Conservation (phyloP, 2,329 filamentous ascomycete genomes). For the Trichoderma sp. region DNA sequence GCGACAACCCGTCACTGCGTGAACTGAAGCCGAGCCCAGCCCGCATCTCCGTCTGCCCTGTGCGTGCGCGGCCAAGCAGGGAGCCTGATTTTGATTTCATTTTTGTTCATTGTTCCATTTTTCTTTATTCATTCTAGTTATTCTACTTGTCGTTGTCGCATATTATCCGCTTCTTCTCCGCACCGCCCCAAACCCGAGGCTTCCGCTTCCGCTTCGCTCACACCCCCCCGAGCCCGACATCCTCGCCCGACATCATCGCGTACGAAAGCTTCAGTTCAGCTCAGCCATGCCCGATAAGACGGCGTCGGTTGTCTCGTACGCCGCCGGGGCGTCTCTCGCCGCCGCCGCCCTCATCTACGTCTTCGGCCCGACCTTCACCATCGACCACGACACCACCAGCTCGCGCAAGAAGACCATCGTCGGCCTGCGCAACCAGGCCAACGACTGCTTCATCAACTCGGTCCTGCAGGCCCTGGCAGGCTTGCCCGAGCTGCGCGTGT, state of each 20-base stretch:
- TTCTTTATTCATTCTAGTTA: background rate
- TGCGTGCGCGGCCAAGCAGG: conserved; percentile 13
- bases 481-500: conserved; percentile 81
- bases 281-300: conserved; percentile 38
- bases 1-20: conserved; percentile 6
- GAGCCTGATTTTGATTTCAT: background rate
- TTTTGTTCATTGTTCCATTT: background rate
- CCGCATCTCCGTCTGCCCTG: conserved; percentile 10
- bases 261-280: background rate
- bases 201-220: background rate
- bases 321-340: conserved; percentile 90
- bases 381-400: conserved; percentile 73
- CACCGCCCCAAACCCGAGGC: conserved; percentile 11
- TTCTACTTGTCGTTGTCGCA: background rate
- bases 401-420: conserved; percentile 81
- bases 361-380: conserved; percentile 94
- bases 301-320: conserved; percentile 69
- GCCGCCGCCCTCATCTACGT: conserved; percentile 95
- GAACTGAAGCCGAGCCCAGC: background rate
- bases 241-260: background rate
- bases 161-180: background rate
- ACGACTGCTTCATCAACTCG: conserved; percentile 97
- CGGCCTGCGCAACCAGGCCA: conserved; percentile 84
- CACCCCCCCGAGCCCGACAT: too few relatives aligned
- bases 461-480: conserved; percentile 91